Conservation (phyloP, 441 rosid genomes). For the Populus tomentosa region DNA sequence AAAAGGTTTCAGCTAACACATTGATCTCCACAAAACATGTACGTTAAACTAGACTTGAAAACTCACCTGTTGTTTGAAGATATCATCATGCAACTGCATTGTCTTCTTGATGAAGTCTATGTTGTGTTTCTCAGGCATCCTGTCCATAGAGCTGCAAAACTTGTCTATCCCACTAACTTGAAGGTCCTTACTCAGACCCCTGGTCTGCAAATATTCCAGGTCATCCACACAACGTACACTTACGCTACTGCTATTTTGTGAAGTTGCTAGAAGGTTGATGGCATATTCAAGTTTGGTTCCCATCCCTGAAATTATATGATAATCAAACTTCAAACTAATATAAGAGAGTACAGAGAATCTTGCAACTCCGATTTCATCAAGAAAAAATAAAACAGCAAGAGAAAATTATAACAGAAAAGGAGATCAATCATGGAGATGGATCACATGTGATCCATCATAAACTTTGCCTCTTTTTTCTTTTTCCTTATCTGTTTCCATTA, state of each 20-base stretch:
- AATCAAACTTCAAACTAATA: background rate
- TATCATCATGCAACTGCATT: conserved; percentile 72
- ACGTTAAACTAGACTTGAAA: background rate
- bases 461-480: background rate
- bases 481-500: background rate
- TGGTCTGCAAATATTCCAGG: conserved; percentile 21
- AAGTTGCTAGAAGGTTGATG: conserved; percentile 33
- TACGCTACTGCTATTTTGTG: conserved; percentile 31
- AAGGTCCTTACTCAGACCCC: conserved; percentile 20
- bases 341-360: background rate
- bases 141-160: conserved; percentile 25
- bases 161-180: conserved; percentile 14
- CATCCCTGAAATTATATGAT: conserved; percentile 53
- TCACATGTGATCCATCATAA: background rate
- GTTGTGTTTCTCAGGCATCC: conserved; percentile 38
- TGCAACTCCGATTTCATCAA: background rate
- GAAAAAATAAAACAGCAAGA: background rate
- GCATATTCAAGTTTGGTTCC: conserved; percentile 54
- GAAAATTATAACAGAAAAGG: background rate
- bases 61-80: conserved; percentile 68
- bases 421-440: background rate
- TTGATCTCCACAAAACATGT: background rate
- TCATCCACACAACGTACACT: conserved; percentile 42
- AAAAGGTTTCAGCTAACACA: background rate
- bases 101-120: conserved; percentile 58